These are phyloP conservation scores for Candida ipomoeae DNA, from an alignment of 805 yeast species.

Conservation along the genomic window DNA sequence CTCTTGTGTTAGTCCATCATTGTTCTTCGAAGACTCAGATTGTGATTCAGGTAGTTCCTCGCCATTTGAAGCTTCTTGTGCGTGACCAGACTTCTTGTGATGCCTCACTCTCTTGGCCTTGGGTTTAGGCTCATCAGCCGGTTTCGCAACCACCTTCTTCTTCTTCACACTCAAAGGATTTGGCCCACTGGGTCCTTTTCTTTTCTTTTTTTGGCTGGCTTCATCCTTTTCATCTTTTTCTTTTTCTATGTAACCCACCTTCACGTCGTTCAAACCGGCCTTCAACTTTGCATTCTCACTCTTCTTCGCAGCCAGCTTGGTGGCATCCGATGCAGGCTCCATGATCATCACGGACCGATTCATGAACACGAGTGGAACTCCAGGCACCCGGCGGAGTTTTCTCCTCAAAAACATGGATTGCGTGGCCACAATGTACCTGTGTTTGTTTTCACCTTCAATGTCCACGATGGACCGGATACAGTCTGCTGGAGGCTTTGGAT, in stretches of 20 bases:
- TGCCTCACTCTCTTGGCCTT: conserved; percentile 16
- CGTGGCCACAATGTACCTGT: conserved; percentile 84
- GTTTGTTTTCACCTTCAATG: conserved; percentile 77
- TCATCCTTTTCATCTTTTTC: conserved; percentile 13
- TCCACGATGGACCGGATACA: conserved; percentile 71
- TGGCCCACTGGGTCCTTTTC: conserved; percentile 74
- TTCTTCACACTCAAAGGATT: conserved; percentile 89
- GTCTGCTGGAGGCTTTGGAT: conserved; percentile 61
- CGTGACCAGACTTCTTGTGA: conserved; percentile 8
- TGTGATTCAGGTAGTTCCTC: neutral
- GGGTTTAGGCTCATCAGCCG: neutral
- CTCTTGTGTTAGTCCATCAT: neutral
- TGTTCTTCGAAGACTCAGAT: neutral
- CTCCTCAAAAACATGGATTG: conserved; percentile 71
- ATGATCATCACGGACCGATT: conserved; percentile 89
- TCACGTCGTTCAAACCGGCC: conserved; percentile 71
- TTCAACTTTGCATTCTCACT: conserved; percentile 67
- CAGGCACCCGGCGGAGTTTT: conserved; percentile 71
- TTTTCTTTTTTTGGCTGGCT: conserved; percentile 36
- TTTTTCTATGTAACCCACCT: conserved; percentile 41
- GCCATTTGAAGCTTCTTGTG: neutral
- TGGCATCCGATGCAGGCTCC: conserved; percentile 86
- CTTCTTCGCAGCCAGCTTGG: conserved; percentile 35
- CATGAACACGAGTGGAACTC: conserved; percentile 84
- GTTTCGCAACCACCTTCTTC: conserved; percentile 51